These are phyloP conservation scores for Striga hermonthica DNA, from an alignment of 305 asterid species.

Conservation along the genomic window DNA sequence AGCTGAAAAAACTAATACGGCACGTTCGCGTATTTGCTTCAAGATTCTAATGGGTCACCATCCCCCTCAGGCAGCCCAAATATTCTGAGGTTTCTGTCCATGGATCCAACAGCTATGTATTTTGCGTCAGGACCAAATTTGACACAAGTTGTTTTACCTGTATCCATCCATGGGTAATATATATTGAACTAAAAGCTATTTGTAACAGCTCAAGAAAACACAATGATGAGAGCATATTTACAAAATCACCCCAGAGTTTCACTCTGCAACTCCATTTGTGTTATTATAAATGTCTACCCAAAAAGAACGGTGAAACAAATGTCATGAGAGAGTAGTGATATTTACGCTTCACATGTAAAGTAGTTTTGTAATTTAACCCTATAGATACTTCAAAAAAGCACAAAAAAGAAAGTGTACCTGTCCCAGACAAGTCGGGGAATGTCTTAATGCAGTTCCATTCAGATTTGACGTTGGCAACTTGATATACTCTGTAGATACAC, in stretches of 20 bases:
- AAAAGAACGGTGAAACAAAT: no score
- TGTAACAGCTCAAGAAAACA: not conserved
- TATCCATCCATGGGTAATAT: constrained; percentile 29
- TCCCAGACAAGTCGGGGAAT: constrained; percentile 94
- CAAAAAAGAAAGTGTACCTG: constrained; percentile 49
- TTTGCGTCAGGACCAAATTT: constrained; percentile 89
- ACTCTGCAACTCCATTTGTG: no score
- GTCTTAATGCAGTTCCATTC: constrained; percentile 92
- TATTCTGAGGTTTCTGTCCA: constrained; percentile 90
- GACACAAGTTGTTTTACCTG: constrained; percentile 73
- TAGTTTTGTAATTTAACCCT: no score
- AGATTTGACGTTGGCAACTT: constrained; percentile 81
- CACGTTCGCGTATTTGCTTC: constrained; percentile 28
- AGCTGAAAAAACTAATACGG: not conserved
- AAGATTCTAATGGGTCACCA: constrained; percentile 49
- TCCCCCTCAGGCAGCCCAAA: constrained; percentile 76
- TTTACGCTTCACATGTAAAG: no score
- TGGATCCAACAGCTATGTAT: constrained; percentile 87
- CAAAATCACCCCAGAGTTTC: no score
- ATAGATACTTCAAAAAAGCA: no score
- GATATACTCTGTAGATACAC: constrained; percentile 60
- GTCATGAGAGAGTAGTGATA: no score
- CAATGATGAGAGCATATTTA: no score
- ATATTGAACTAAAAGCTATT: not conserved
- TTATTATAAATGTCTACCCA: no score